Base-by-base conservation (phyloP, 2,329 filamentous ascomycete genomes). In the Curvularia verruculosa region DNA sequence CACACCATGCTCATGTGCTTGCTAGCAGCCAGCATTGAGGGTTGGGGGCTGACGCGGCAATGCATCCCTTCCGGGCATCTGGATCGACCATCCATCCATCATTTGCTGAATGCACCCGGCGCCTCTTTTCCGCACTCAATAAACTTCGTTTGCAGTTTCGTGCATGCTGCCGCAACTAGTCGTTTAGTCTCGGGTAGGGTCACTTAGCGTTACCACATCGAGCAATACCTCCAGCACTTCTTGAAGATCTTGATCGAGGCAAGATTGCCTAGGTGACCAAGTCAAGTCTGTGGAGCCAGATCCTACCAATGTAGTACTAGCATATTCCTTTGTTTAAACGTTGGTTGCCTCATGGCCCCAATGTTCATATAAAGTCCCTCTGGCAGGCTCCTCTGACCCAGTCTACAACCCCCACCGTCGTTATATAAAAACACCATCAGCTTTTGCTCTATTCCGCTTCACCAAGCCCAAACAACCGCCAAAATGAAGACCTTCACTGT, bases 401-500 rank as follows among this genome's bases (percentile, higher is more conserved):
- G 44, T 24, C 29, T 37, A 48, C 58, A 56, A 58, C 52, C 54
- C 54, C 50, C 52, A 58, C 51, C 58, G 52, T 66, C 63, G 55
- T 56, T 55, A 55, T 61, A 53, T 41, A 59, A 47, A 59, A 47
- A 49, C 40, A 47, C 26, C 29, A 26, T 37, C 29, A 61, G 45
- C 61, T 53, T 52, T 67, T 59, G 56, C 59, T 70, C 49, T 40
- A 52, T 26, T 49, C 41, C 34, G 24, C 44, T 49, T 43, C 56
- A 52, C 49, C 53, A 59, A 49, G 41, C 55, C 34, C 55, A 51
- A 55, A 31, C 57, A 53, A 63, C 44, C 44, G 40, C 64, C 73
- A 76, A 61, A 37, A 77, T 77, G 75, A 77, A 76, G 74, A 69
- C 69, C 67, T 74, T 74, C 64, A 61, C 66, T 61, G 62, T 70